These are phyloP conservation scores for Suillus plorans DNA, from an alignment of 768 basidiomycete genomes.

Conservation along the genomic window DNA sequence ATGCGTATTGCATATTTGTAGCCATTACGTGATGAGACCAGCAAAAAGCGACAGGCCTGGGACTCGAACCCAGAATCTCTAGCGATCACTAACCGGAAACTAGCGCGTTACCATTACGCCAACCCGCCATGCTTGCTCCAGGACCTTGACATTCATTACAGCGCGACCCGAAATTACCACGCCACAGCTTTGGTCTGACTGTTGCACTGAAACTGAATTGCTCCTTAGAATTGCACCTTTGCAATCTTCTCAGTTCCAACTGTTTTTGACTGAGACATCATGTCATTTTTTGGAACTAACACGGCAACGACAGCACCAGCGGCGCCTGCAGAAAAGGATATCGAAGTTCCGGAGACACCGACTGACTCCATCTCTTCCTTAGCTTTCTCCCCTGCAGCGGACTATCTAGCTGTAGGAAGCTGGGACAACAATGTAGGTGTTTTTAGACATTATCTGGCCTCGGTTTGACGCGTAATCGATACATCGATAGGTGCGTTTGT, in stretches of 20 bases:
- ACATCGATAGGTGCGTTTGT: constrained; percentile 78
- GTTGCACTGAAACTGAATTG: constrained; percentile 1
- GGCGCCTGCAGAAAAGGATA: constrained; percentile 63
- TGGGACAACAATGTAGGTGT: constrained; percentile 88
- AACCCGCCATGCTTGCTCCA: constrained; percentile 40
- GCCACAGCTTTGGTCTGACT: constrained; percentile 7
- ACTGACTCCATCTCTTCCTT: constrained; percentile 85
- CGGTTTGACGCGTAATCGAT: constrained; percentile 14
- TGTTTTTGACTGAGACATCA: constrained; percentile 15
- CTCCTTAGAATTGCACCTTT: constrained; percentile 1
- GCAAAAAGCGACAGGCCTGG: constrained; percentile 53
- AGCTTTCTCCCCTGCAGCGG: constrained; percentile 80
- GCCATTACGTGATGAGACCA: not conserved
- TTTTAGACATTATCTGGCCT: not conserved
- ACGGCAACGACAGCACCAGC: constrained; percentile 36
- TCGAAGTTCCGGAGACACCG: constrained; percentile 80
- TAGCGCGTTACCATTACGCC: constrained; percentile 67
- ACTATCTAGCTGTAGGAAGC: constrained; percentile 88
- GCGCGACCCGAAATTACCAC: constrained; percentile 10
- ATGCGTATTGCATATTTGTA: not conserved
- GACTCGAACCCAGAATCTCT: constrained; percentile 65
- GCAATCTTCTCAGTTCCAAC: not conserved
- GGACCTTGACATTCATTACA: not conserved
- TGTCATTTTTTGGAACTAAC: constrained; percentile 43
- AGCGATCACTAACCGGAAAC: constrained; percentile 53